These are phyloP conservation scores for Tanozyma kutaoensis DNA, from an alignment of 805 yeast species.

Conservation along the genomic window DNA sequence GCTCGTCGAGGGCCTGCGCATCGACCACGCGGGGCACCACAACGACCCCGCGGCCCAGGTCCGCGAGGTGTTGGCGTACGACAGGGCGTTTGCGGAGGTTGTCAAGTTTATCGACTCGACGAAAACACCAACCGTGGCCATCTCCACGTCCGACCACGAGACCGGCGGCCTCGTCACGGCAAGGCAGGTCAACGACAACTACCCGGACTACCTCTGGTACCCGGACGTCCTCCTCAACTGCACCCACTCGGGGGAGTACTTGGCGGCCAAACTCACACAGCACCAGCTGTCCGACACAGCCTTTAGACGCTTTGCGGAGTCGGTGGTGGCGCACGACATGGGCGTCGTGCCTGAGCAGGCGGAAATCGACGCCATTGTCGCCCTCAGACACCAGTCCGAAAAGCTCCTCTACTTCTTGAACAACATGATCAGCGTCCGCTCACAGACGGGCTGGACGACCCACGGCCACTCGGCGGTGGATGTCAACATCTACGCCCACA, in stretches of 20 bases:
- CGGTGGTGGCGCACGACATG: too few relatives aligned
- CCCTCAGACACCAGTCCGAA: neutral
- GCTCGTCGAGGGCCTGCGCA: constrained; percentile 82
- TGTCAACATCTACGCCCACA: constrained; percentile 78
- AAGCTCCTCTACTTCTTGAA: constrained; percentile 41
- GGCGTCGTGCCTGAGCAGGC: constrained; percentile 7
- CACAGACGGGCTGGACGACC: constrained; percentile 92
- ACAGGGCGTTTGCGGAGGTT: constrained; percentile 67
- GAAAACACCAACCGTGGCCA: constrained; percentile 33
- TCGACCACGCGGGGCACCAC: constrained; percentile 91
- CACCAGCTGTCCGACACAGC: constrained; percentile 3
- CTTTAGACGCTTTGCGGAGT: too few relatives aligned
- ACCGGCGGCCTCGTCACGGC: constrained; percentile 92
- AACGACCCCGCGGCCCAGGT: constrained; percentile 94
- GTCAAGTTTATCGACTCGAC: constrained; percentile 52
- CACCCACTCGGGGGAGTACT: constrained; percentile 65
- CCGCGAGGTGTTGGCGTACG: constrained; percentile 79
- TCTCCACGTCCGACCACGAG: constrained; percentile 89
- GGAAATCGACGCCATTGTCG: constrained; percentile 27
- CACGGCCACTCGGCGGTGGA: constrained; percentile 96
- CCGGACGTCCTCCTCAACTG: constrained; percentile 66
- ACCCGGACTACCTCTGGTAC: constrained; percentile 83
- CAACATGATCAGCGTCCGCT: constrained; percentile 63
- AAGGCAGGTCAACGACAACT: constrained; percentile 49
- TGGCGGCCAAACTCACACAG: constrained; percentile 33